Evolutionary conservation across 139 green algal genomes (phyloP), one percentile per base, ranked within the genome.

Genomic region (Chlorella sorokiniana): DNA sequence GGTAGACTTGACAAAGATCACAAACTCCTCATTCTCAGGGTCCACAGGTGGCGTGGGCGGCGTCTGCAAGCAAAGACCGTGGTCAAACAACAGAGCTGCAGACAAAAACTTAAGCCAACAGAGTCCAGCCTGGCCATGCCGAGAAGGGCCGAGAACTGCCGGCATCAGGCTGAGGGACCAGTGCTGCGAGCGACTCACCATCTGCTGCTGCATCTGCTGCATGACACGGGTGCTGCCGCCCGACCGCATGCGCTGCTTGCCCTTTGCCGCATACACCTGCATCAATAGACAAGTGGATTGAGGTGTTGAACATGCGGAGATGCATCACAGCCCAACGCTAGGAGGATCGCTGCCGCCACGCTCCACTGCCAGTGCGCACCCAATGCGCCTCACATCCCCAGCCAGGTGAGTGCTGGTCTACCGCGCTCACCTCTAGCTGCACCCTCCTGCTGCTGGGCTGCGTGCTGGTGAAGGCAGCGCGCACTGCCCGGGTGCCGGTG

Each of bases 11-110:
- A 93, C 72, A 67, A 96, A 96, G 63, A 96, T 79, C 11, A 94
- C 92, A 83, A 96, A 94, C 89, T 95, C 91, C 29, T 73, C 88
- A 74, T 96, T 95, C 37, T 94, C 89, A 9, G 90, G 90, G 78
- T 96, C 92, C 29, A 95, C 89, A 29, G 89, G 89, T 22, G 92
- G 92, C 0, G 79, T 83, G 8, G 90, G 90, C 0, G 89, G 85
- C 37, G 37, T 35, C 79, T 76, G 71, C 62, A 61, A 14, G 14
- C 3, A 3, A 69, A 27, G 31, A 23, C 3, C 6, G 25, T n/a
- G 40, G 62, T 14, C 22, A 33, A 41, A 59, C 27, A 54, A 6
- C 1, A 10, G 29, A 40, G 10, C 11, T 2, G n/a, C n/a, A n/a
- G n/a, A n/a, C n/a, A n/a, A n/a, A n/a, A n/a, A n/a, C n/a, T n/a